Percentiles rank a stretch among this genome's conserved stretches.
phyloP scores from a whole-genome alignment of 208 protist species.

The Acanthamoeba healyi region DNA sequence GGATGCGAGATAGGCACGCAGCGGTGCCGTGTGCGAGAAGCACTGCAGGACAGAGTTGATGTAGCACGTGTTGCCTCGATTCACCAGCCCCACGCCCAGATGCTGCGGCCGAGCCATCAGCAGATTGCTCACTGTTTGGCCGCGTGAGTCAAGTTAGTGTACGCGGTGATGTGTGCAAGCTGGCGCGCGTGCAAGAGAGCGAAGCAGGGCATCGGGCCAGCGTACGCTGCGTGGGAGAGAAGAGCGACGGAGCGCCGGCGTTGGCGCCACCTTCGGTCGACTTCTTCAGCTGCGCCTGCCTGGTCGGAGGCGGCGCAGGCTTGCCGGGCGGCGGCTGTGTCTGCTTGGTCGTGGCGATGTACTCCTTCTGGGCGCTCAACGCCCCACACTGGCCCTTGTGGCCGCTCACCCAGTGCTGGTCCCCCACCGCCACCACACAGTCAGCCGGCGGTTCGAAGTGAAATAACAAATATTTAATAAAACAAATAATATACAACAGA shows the following conservation, averaged over 20 bases:
- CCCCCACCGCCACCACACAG: too few species aligned
- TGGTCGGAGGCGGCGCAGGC: neutral
- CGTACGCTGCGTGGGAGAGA: neutral
- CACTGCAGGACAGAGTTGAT: constrained; percentile 81
- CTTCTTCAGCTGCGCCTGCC: constrained; percentile 7
- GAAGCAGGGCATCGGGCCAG: too few species aligned
- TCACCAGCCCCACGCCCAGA: constrained; percentile 67
- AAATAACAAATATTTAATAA: too few species aligned
- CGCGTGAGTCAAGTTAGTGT: neutral
- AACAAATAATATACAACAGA: neutral
- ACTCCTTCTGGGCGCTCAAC: constrained; percentile 44
- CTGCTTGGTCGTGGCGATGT: neutral
- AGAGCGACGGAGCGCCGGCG: neutral
- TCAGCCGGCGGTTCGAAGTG: too few species aligned
- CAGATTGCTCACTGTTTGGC: constrained; percentile 46
- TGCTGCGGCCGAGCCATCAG: neutral
- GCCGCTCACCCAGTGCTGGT: constrained; percentile 64
- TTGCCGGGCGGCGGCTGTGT: neutral
- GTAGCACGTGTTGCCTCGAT: constrained; percentile 78
- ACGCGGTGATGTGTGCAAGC: neutral
- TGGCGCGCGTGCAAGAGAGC: too few species aligned
- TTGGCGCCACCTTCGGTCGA: neutral
- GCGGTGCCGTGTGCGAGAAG: constrained; percentile 47
- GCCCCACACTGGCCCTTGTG: constrained; percentile 62
- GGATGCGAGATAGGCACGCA: constrained; percentile 6